Base-by-base conservation (phyloP, 805 yeast genomes). In the Nakazawaea peltata region DNA sequence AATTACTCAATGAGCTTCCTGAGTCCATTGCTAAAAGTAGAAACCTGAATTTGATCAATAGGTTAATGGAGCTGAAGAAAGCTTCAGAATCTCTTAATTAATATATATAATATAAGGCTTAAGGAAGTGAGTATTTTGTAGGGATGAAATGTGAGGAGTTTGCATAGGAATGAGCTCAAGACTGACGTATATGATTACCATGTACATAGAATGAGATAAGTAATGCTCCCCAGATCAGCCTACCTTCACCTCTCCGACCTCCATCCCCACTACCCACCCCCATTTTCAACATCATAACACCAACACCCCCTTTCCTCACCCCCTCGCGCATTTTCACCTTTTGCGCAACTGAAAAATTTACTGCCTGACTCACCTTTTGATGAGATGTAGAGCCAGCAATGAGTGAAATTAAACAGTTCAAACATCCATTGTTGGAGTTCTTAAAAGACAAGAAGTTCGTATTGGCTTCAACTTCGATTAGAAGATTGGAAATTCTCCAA, bases 381-480 rank as follows among this genome's bases (percentile, higher is more conserved):
- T 8, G 8, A 11, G 8, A 8, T 21, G 8, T 21, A 21, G 24
- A 21, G 24, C 10, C 13, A 25, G 7, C 27, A 25, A n/a, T n/a
- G n/a, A n/a, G 13, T 15, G 14, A 25, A 30, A 45, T 45, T 34
- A 22, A 42, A 18, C 44, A 49, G 11, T 47, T 59, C 30, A 37
- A 48, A 2, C 59, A 59, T 40, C 58, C 66, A 9, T 44, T 64
- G 4, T 57, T 51, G 40, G 42, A 49, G 1, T 47, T 44, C 28
- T 29, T 58, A 7, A 10, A 34, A 4, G 30, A 38, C 27, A 43
- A 40, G 42, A 40, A 47, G 21, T 59, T 88, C 18, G 61, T 85
- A 4, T 65, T 90, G 5, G 96, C 95, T 0, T 85, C 95, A 2
- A 70, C 82, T 1, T 88, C 97, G 0, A 90, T 94, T 2, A 66